Percentiles rank a stretch among this genome's conserved stretches.
These are phyloP conservation scores for Trichosporon faecale DNA, from an alignment of 1,284 basidiomycete species.

Conservation along the genomic window DNA sequence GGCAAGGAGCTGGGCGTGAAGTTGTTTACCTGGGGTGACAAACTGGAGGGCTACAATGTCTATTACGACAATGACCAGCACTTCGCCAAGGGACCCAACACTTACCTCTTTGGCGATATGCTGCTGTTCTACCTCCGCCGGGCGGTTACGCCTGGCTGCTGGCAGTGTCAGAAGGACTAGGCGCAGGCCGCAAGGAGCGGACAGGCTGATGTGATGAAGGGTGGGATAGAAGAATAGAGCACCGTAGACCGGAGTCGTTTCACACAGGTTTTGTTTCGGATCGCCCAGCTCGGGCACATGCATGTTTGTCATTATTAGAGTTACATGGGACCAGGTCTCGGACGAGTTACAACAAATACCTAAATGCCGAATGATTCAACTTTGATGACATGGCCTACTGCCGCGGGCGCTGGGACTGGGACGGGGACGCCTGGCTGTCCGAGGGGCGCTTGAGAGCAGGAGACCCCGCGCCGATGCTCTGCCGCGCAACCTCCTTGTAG, in stretches of 20 bases:
- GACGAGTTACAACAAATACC: not conserved
- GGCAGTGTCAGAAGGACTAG: conserved; percentile 21
- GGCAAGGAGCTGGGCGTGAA: conserved; percentile 25
- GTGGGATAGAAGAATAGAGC: not conserved
- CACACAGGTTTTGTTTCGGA: not conserved
- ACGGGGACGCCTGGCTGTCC: not conserved
- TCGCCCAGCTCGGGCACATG: not conserved
- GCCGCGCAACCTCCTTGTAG: not conserved
- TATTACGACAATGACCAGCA: conserved; percentile 34
- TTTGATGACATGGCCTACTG: not conserved
- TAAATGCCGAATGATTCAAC: not conserved
- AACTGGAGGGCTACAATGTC: conserved; percentile 19
- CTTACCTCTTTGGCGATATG: conserved; percentile 35
- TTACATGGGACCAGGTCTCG: not conserved
- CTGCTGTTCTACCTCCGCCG: conserved; percentile 32
- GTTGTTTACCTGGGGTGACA: conserved; percentile 23
- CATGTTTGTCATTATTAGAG: not conserved
- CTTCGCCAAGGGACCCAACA: conserved; percentile 28
- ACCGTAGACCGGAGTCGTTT: not conserved
- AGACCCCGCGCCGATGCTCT: not conserved
- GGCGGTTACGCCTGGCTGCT: conserved; percentile 26
- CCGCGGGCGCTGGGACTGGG: not conserved
- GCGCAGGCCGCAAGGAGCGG: too few species aligned
- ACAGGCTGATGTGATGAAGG: too few species aligned
- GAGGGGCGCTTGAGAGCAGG: not conserved